Evolutionary conservation across 768 basidiomycete genomes (phyloP).

Genomic region (Auriscalpium orientale): DNA sequence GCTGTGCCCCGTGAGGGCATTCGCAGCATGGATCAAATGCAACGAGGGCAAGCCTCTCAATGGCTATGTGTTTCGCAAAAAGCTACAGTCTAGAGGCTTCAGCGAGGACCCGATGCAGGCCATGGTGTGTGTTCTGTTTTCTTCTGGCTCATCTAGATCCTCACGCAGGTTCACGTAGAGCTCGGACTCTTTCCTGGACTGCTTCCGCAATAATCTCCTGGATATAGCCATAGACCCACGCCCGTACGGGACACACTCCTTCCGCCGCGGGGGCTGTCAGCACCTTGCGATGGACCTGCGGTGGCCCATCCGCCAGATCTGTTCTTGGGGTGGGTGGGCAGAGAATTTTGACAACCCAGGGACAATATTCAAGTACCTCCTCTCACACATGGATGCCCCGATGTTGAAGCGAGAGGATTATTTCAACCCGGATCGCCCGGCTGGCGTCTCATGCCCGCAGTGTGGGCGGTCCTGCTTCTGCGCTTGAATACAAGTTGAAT

Average conservation of each 20-base stretch:
- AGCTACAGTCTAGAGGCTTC: background rate
- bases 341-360: too few relatives aligned
- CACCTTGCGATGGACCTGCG: too few relatives aligned
- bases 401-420: conserved; percentile 29
- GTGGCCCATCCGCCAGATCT: too few relatives aligned
- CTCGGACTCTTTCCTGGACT: conserved; percentile 29
- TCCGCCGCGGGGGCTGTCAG: too few relatives aligned
- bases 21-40: conserved; percentile 17
- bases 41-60: conserved; percentile 1
- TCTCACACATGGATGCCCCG: conserved; percentile 34
- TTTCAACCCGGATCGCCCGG: conserved; percentile 24
- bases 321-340: too few relatives aligned
- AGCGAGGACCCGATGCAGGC: background rate
- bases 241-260: too few relatives aligned
- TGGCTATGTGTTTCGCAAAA: conserved; percentile 12
- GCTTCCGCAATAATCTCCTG: conserved; percentile 33
- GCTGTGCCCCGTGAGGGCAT: conserved; percentile 11
- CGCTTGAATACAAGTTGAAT: too few relatives aligned
- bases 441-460: conserved; percentile 17
- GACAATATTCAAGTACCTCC: conserved; percentile 36
- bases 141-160: too few relatives aligned
- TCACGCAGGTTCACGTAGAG: conserved; percentile 18
- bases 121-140: conserved; percentile 3
- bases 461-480: conserved; percentile 28
- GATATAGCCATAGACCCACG: conserved; percentile 31